A percentile compares a stretch with the other conserved stretches of the same genome.
phyloP scores from a whole-genome alignment of 164 flowering plant species.

The Nymphaea thermarum region DNA sequence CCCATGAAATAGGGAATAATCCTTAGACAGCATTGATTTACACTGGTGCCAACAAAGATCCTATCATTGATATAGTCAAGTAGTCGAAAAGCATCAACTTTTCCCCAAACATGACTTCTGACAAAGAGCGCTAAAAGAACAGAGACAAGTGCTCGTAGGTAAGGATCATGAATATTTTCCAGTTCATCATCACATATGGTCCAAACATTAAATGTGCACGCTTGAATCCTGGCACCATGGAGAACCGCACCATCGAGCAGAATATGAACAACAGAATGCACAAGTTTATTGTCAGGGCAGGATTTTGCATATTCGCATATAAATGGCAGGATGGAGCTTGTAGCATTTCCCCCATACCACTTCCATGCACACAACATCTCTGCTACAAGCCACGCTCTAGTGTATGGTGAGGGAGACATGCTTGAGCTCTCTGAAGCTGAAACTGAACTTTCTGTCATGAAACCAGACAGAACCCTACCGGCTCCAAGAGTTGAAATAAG shows the following conservation, averaged over 20 bases:
- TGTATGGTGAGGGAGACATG: conserved; percentile 10
- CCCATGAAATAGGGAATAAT: conserved; percentile 53
- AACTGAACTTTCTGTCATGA: conserved; percentile 10
- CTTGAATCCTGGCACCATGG: conserved; percentile 27
- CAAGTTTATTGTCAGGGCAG: conserved; percentile 18
- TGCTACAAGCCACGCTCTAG: conserved; percentile 83
- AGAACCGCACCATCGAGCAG: conserved; percentile 77
- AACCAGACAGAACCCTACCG: conserved; percentile 38
- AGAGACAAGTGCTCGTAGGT: conserved; percentile 65
- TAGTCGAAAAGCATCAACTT: conserved; percentile 33
- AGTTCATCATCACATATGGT: conserved; percentile 32
- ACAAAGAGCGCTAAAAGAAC: conserved; percentile 37
- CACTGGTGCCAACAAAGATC: conserved; percentile 46
- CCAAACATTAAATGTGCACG: conserved; percentile 26
- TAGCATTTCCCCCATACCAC: conserved; percentile 74
- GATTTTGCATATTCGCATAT: conserved; percentile 27
- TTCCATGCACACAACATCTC: conserved; percentile 90
- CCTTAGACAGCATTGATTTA: conserved; percentile 46
- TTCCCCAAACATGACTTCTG: conserved; percentile 44
- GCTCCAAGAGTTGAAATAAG: conserved; percentile 56
- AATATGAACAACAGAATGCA: conserved; percentile 44
- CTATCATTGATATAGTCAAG: conserved; percentile 35
- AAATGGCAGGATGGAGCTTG: conserved; percentile 53
- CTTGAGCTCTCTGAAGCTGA: conserved; percentile 14
- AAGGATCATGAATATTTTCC: conserved; percentile 54